A percentile compares a stretch with the other conserved stretches of the same genome.
phyloP scores from a whole-genome alignment of 78 protist genomes.

The Isochrysis galbana region DNA sequence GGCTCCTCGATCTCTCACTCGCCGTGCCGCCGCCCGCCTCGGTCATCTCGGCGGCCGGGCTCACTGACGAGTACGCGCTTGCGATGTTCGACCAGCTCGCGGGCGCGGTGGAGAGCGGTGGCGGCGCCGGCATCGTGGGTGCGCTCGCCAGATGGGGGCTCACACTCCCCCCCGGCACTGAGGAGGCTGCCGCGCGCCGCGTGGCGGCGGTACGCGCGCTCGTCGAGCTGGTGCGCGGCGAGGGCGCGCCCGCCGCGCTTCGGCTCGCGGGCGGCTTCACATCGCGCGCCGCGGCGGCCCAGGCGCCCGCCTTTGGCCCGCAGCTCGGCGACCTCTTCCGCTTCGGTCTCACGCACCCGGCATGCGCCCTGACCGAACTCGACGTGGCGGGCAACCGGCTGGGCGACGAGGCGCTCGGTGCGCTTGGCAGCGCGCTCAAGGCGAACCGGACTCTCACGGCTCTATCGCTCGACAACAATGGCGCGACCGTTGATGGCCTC shows the following conservation, averaged over 20 bases:
- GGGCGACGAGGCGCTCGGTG: not conserved
- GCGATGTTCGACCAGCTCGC: not conserved
- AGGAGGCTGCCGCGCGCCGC: not conserved
- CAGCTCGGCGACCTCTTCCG: not conserved
- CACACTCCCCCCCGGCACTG: not conserved
- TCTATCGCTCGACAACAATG: not conserved
- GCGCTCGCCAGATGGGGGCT: not conserved
- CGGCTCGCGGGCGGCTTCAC: not conserved
- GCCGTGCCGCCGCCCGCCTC: not conserved
- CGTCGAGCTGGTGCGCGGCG: not conserved
- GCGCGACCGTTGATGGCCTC: not conserved
- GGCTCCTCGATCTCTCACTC: not conserved
- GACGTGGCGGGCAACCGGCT: constrained; percentile 3
- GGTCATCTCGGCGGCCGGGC: not conserved
- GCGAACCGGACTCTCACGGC: not conserved
- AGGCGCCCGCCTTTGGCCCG: not conserved
- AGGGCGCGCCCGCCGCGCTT: not conserved
- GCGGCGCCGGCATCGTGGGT: not conserved
- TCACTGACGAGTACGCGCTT: not conserved
- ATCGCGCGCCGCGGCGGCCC: not conserved
- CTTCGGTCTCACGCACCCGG: not conserved
- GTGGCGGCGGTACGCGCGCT: not conserved
- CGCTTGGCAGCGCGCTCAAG: not conserved
- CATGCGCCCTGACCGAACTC: not conserved
- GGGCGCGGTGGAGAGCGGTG: not conserved